Conservation (phyloP, 179 eudicot genomes). For the Vitellaria paradoxa region DNA sequence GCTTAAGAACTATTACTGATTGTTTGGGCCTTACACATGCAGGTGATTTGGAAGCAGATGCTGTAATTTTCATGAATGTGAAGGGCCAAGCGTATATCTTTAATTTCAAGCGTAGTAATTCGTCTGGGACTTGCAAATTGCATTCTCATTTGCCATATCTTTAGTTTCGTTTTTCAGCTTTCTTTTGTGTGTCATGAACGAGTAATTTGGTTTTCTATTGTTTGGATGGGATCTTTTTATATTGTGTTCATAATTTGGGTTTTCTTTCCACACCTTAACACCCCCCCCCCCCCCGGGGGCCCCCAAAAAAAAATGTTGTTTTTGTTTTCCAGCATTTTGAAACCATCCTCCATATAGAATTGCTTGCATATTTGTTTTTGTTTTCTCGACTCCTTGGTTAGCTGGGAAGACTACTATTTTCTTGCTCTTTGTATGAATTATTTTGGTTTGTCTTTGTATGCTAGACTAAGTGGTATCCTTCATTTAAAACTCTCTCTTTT, state of each 20-base stretch:
- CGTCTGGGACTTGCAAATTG: constrained; percentile 7
- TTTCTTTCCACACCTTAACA: too few relatives aligned
- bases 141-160: constrained; percentile 14
- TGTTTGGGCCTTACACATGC: constrained; percentile 7
- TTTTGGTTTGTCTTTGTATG: too few relatives aligned
- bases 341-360: neutral
- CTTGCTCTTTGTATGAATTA: too few relatives aligned
- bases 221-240: neutral
- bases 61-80: neutral
- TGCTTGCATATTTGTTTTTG: neutral
- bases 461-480: too few relatives aligned
- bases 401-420: too few relatives aligned
- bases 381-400: neutral
- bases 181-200: neutral
- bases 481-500: too few relatives aligned
- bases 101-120: neutral
- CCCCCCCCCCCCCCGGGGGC: too few relatives aligned
- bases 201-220: neutral
- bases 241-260: neutral
- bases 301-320: too few relatives aligned
- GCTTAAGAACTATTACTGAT: neutral
- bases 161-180: neutral
- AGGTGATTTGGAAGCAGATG: constrained; percentile 16
- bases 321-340: neutral
- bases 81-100: constrained; percentile 6